These are phyloP conservation scores for Curvularia spicifera DNA, from an alignment of 2,329 filamentous ascomycete genomes.

Conservation along the genomic window DNA sequence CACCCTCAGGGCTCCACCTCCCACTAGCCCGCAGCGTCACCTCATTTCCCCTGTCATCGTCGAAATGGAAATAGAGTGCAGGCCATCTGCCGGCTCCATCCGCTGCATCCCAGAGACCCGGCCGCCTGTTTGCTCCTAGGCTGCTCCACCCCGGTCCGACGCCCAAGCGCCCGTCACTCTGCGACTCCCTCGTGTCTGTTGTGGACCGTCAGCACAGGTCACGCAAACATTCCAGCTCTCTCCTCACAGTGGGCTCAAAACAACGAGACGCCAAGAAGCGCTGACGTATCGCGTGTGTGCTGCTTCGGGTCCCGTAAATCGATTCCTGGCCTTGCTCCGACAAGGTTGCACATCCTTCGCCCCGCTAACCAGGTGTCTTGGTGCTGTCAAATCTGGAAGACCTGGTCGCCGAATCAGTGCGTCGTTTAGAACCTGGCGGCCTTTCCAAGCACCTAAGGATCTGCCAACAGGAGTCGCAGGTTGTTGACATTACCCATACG, in stretches of 20 bases:
- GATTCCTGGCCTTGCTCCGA: not conserved
- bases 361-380: not conserved
- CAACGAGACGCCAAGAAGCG: not conserved
- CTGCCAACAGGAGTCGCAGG: constrained; percentile 12
- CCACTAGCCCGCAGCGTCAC: not conserved
- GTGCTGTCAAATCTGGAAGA: constrained; percentile 11
- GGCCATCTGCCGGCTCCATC: constrained; percentile 26
- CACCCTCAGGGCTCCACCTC: not conserved
- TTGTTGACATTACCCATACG: constrained; percentile 36
- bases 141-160: not conserved
- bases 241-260: not conserved
- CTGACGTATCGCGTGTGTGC: not conserved
- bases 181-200: constrained; percentile 5
- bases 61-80: not conserved
- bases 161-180: constrained; percentile 6
- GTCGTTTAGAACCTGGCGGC: constrained; percentile 27
- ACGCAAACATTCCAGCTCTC: constrained; percentile 6
- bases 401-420: constrained; percentile 11
- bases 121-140: constrained; percentile 1
- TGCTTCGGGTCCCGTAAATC: not conserved
- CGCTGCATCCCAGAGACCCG: constrained; percentile 21
- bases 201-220: constrained; percentile 8
- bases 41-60: not conserved
- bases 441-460: constrained; percentile 16
- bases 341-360: not conserved